A percentile compares a stretch with the other conserved stretches of the same genome.
Conservation (phyloP, 768 basidiomycete genomes). For the Tulasnella sp. region DNA sequence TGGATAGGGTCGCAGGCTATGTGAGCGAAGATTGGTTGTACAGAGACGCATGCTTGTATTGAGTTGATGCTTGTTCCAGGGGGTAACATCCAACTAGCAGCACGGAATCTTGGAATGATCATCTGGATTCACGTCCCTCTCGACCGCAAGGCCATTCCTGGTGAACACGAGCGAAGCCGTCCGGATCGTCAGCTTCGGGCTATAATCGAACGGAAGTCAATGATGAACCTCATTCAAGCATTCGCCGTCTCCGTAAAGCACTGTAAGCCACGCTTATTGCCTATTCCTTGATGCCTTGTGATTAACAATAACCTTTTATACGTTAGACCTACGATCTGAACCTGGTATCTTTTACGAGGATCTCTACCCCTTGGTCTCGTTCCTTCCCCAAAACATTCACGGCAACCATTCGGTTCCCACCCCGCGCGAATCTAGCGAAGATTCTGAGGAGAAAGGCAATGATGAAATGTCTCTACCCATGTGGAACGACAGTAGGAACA, state of each 20-base stretch:
- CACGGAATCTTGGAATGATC: conserved; percentile 11
- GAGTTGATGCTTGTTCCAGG: neutral
- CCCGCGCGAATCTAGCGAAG: conserved; percentile 6
- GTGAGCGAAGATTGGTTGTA: neutral
- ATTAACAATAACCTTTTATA: neutral
- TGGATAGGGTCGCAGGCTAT: neutral
- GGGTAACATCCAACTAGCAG: conserved; percentile 8
- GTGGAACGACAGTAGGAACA: conserved; percentile 33
- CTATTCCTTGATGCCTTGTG: no score
- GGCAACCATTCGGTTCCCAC: conserved; percentile 18
- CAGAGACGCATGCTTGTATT: neutral
- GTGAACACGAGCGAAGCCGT: neutral
- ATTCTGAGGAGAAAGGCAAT: neutral
- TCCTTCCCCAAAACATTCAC: conserved; percentile 48
- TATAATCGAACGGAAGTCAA: conserved; percentile 15
- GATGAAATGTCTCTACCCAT: conserved; percentile 43
- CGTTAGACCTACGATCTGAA: conserved; percentile 45
- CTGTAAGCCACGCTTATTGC: no score
- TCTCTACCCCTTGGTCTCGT: conserved; percentile 55
- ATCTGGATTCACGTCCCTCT: conserved; percentile 16
- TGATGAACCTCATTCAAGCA: conserved; percentile 15
- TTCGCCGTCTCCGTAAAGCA: conserved; percentile 13
- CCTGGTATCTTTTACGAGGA: conserved; percentile 62
- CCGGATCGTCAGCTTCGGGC: conserved; percentile 1
- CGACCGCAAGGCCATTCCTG: neutral